These are phyloP conservation scores for Dendrobium catenatum DNA, from an alignment of 106 monocot genomes.

Conservation along the genomic window DNA sequence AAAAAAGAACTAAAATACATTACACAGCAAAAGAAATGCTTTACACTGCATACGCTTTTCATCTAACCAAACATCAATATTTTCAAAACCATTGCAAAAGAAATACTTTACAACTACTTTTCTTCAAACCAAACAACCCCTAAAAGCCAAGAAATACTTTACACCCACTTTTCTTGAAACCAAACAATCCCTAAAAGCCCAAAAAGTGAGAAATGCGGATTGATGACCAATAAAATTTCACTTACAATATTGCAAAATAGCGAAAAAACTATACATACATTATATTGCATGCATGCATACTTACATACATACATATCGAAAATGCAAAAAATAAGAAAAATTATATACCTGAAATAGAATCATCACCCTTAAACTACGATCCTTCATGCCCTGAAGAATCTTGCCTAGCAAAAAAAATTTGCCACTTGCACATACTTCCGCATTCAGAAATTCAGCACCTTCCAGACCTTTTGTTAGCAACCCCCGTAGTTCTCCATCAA, in stretches of 20 bases:
- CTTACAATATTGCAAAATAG: background rate
- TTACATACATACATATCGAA: background rate
- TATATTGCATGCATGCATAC: background rate
- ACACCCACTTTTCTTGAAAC: too few species aligned
- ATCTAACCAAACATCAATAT: too few species aligned
- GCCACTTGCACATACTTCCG: slow-evolving; percentile 73
- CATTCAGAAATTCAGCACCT: slow-evolving; percentile 44
- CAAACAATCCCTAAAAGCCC: too few species aligned
- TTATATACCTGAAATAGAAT: slow-evolving; percentile 74
- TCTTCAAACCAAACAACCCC: too few species aligned
- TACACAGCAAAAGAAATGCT: too few species aligned
- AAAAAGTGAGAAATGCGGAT: background rate
- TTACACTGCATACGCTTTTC: too few species aligned
- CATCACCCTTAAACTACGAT: slow-evolving; percentile 39
- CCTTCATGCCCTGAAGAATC: slow-evolving; percentile 60
- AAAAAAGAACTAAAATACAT: too few species aligned
- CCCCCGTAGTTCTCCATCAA: slow-evolving; percentile 48
- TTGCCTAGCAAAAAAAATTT: slow-evolving; percentile 76
- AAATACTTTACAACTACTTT: too few species aligned
- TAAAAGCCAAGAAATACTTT: too few species aligned
- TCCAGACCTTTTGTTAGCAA: slow-evolving; percentile 35
- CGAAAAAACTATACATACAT: background rate
- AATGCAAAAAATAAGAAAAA: background rate
- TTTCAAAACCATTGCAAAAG: too few species aligned
- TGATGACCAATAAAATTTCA: background rate